These are phyloP conservation scores for Beta lomatogona DNA, from an alignment of 179 eudicot genomes.

Conservation along the genomic window DNA sequence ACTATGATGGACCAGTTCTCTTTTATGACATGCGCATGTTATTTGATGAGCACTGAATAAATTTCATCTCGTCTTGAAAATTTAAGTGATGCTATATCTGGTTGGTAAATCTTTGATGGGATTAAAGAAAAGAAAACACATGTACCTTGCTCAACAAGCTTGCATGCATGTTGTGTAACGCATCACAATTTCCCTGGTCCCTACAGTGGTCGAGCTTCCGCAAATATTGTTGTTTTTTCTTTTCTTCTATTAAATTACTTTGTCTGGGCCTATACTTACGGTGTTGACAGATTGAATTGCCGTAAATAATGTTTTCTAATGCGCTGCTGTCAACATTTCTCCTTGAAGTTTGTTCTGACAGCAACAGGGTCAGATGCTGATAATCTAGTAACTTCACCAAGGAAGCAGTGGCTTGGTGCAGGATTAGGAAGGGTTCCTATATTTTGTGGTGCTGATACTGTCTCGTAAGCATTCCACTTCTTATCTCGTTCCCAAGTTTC, in stretches of 20 bases:
- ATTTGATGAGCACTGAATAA: not conserved
- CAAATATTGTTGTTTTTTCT: not conserved
- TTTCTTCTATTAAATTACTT: not conserved
- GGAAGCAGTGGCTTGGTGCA: constrained; percentile 70
- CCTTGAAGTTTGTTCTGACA: constrained; percentile 78
- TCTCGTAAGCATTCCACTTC: constrained; percentile 60
- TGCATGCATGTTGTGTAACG: not conserved
- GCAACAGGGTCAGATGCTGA: constrained; percentile 92
- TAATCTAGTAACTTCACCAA: constrained; percentile 54
- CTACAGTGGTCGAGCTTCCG: not conserved
- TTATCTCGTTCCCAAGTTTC: not conserved
- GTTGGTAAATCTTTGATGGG: not conserved
- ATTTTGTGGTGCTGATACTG: constrained; percentile 70
- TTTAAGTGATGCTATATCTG: not conserved
- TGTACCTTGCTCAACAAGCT: not conserved
- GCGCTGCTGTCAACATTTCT: constrained; percentile 6
- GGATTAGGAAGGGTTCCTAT: constrained; percentile 86
- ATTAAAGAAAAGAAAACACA: not conserved
- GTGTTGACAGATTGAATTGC: not conserved
- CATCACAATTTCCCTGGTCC: not conserved
- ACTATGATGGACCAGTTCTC: not conserved
- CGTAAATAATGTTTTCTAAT: constrained; percentile 18
- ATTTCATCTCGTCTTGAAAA: not conserved
- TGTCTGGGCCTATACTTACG: not conserved
- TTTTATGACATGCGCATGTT: not conserved